Conservation (phyloP, 2,329 filamentous ascomycete genomes). For the Phaeophleospora eucalypticola region DNA sequence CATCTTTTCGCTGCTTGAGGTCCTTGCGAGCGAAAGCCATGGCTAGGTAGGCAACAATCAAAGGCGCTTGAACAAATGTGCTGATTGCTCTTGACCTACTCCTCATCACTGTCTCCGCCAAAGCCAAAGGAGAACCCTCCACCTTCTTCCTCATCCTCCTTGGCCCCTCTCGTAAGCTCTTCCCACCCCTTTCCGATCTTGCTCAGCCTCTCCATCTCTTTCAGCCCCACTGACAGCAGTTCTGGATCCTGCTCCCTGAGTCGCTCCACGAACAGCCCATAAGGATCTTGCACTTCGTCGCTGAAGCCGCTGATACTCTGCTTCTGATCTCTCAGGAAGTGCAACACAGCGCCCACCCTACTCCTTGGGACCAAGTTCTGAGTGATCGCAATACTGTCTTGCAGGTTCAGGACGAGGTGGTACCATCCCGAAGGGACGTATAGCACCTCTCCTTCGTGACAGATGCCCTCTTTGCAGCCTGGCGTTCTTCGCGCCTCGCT, state of each 20-base stretch:
- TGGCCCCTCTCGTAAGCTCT: constrained; percentile 59
- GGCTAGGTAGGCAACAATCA: not conserved
- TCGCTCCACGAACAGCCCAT: constrained; percentile 67
- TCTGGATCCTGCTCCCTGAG: constrained; percentile 62
- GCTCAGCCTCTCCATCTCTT: constrained; percentile 59
- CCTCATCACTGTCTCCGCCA: constrained; percentile 48
- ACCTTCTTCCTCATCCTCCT: constrained; percentile 40
- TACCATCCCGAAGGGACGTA: constrained; percentile 96
- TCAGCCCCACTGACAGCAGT: constrained; percentile 61
- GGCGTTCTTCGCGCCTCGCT: constrained; percentile 69
- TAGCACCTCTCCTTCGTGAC: constrained; percentile 75
- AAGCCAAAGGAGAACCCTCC: constrained; percentile 64
- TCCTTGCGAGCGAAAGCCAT: too few species aligned
- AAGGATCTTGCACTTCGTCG: constrained; percentile 66
- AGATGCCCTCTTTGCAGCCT: constrained; percentile 82
- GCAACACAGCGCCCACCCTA: constrained; percentile 69
- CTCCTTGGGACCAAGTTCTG: constrained; percentile 87
- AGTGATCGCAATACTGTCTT: constrained; percentile 79
- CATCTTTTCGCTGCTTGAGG: too few species aligned
- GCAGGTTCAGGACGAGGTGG: constrained; percentile 89
- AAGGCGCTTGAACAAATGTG: not conserved
- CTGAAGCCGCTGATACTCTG: constrained; percentile 86
- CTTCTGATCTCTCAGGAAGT: constrained; percentile 74
- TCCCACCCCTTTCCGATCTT: constrained; percentile 81
- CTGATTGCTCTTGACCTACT: not conserved